These are phyloP conservation scores for Lithospermum erythrorhizon DNA, from an alignment of 257 asterid genomes.

Conservation along the genomic window DNA sequence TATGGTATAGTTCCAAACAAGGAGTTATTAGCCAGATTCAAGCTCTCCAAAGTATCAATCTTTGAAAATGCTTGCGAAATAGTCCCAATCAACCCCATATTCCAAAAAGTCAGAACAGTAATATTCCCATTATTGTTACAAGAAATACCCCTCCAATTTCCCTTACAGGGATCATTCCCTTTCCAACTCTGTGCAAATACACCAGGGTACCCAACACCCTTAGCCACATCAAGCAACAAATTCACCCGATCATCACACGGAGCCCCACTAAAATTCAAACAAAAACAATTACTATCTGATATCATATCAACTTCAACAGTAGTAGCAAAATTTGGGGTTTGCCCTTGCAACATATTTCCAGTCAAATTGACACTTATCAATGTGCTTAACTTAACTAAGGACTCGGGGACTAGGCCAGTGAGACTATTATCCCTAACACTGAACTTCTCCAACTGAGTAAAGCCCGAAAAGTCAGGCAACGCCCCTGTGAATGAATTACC, in stretches of 20 bases:
- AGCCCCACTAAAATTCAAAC: background rate
- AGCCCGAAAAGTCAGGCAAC: conserved; percentile 14
- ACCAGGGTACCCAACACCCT: conserved; percentile 6
- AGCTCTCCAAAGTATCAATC: conserved; percentile 3
- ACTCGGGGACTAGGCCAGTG: conserved; percentile 12
- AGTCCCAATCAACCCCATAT: conserved; percentile 13
- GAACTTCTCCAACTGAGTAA: conserved; percentile 6
- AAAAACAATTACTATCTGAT: conserved; percentile 3
- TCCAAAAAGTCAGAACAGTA: conserved; percentile 12
- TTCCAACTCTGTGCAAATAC: conserved; percentile 15
- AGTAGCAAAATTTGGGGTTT: conserved; percentile 3
- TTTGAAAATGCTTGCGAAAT: conserved; percentile 8
- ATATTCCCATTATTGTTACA: conserved; percentile 8
- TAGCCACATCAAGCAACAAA: conserved; percentile 10
- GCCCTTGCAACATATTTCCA: conserved; percentile 12
- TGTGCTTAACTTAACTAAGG: conserved; percentile 7
- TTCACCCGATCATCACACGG: conserved; percentile 11
- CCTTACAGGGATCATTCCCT: conserved; percentile 12
- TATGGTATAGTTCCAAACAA: conserved; percentile 11
- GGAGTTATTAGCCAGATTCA: conserved; percentile 10
- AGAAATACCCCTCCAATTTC: conserved; percentile 7
- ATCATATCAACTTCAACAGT: conserved; percentile 6
- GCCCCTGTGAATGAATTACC: conserved; percentile 10
- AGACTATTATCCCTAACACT: conserved; percentile 12
- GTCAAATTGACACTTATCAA: conserved; percentile 5